These are phyloP conservation scores for Hypoxylon rubiginosum DNA, from an alignment of 2,329 filamentous ascomycete species.

Conservation along the genomic window DNA sequence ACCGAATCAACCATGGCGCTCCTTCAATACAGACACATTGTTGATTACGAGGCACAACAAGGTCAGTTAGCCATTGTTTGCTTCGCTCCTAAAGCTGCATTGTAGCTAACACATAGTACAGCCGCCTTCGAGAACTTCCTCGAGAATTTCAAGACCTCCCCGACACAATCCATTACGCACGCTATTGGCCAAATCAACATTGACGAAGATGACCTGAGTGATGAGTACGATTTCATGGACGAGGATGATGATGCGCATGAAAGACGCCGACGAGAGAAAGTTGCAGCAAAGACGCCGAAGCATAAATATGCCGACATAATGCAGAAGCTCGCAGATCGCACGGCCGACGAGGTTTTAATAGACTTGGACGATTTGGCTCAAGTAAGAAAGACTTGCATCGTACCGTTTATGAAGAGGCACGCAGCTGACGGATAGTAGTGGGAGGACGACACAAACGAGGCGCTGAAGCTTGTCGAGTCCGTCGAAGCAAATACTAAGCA, in stretches of 20 bases:
- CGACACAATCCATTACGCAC: slow-evolving; percentile 78
- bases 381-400: slow-evolving; percentile 64
- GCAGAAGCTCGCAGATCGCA: slow-evolving; percentile 87
- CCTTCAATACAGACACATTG: slow-evolving; percentile 80
- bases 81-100: slow-evolving; percentile 11
- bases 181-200: slow-evolving; percentile 88
- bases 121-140: slow-evolving; percentile 91
- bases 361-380: slow-evolving; percentile 88
- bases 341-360: slow-evolving; percentile 81
- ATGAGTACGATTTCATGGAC: slow-evolving; percentile 95
- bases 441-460: slow-evolving; percentile 77
- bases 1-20: slow-evolving; percentile 78
- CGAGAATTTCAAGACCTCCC: slow-evolving; percentile 85
- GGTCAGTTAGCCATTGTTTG: slow-evolving; percentile 59
- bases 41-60: slow-evolving; percentile 91
- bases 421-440: slow-evolving; percentile 67
- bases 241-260: slow-evolving; percentile 75
- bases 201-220: slow-evolving; percentile 86
- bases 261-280: slow-evolving; percentile 64
- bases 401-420: not conserved
- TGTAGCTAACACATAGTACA: slow-evolving; percentile 56
- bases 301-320: slow-evolving; percentile 91
- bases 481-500: slow-evolving; percentile 94
- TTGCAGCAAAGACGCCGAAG: slow-evolving; percentile 69
- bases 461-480: slow-evolving; percentile 81